phyloP scores from a whole-genome alignment of 1,284 basidiomycete genomes.

The Ceratobasidium sp. region DNA sequence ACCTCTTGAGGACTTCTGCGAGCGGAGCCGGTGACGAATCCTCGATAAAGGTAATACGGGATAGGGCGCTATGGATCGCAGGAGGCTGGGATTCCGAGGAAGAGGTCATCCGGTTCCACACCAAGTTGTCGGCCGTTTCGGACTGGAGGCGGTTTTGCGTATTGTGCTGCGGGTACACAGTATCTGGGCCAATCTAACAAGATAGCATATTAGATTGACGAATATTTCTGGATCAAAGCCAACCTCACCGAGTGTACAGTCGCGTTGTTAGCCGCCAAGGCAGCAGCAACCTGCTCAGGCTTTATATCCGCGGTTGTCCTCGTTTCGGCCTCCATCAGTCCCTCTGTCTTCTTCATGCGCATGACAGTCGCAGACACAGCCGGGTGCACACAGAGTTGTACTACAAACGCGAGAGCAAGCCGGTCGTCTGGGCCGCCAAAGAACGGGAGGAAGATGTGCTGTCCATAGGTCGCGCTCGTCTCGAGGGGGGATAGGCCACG shows the following conservation, averaged over 20 bases:
- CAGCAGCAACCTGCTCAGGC: constrained; percentile 49
- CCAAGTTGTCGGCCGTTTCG: constrained; percentile 73
- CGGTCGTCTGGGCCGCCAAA: constrained; percentile 93
- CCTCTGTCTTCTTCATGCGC: constrained; percentile 62
- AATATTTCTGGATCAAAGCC: not conserved
- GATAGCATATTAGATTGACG: constrained; percentile 11
- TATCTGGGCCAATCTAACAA: constrained; percentile 61
- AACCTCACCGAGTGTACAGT: constrained; percentile 58
- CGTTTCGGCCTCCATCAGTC: constrained; percentile 42
- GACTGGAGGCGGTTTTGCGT: constrained; percentile 71
- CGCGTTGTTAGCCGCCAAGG: constrained; percentile 52
- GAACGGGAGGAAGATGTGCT: constrained; percentile 85
- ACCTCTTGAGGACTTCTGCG: constrained; percentile 58
- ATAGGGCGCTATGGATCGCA: constrained; percentile 53
- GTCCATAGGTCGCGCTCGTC: constrained; percentile 50
- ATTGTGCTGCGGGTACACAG: constrained; percentile 67
- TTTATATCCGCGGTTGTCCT: constrained; percentile 47
- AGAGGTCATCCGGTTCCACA: constrained; percentile 65
- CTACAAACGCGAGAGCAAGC: constrained; percentile 76
- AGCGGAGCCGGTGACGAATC: constrained; percentile 62
- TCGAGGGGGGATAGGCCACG: constrained; percentile 59
- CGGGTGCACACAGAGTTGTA: constrained; percentile 75
- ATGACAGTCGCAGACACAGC: constrained; percentile 73
- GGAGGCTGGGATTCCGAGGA: constrained; percentile 50
- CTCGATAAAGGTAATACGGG: constrained; percentile 65